Conservation (phyloP, 164 flowering plant species). For the Tinospora cordifolia region DNA sequence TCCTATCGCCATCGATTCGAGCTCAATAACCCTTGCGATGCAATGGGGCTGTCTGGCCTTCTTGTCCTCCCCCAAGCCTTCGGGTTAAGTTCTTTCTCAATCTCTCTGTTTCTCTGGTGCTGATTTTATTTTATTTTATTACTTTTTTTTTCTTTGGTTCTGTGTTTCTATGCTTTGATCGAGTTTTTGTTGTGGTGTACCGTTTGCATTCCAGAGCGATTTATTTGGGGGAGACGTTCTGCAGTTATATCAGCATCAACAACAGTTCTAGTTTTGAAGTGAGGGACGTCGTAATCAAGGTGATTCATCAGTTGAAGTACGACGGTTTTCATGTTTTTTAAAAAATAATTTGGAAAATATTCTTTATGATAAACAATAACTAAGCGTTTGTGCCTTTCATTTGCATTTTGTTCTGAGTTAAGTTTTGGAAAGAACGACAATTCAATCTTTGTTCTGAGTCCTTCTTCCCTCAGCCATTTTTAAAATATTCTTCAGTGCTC, state of each 20-base stretch:
- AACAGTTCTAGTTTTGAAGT: constrained; percentile 90
- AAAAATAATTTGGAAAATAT: background rate
- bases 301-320: constrained; percentile 10
- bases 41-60: constrained; percentile 83
- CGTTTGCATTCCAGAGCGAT: constrained; percentile 52
- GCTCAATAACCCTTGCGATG: constrained; percentile 48
- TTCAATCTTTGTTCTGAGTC: too few species aligned
- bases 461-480: too few species aligned
- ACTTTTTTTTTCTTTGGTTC: background rate
- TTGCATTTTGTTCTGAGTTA: too few species aligned
- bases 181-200: background rate
- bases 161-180: background rate
- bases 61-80: constrained; percentile 92
- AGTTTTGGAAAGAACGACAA: too few species aligned
- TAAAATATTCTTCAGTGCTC: too few species aligned
- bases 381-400: background rate
- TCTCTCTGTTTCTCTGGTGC: background rate
- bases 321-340: background rate
- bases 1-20: constrained; percentile 59
- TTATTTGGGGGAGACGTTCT: constrained; percentile 93
- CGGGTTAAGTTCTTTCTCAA: constrained; percentile 38
- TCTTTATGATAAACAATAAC: background rate
- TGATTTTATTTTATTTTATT: background rate
- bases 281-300: constrained; percentile 77
- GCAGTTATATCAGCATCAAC: constrained; percentile 90